A percentile compares a stretch with the other conserved stretches of the same genome.
Evolutionary conservation across 2,329 filamentous ascomycete species (phyloP).

Genomic region (Beauveria asiatica): DNA sequence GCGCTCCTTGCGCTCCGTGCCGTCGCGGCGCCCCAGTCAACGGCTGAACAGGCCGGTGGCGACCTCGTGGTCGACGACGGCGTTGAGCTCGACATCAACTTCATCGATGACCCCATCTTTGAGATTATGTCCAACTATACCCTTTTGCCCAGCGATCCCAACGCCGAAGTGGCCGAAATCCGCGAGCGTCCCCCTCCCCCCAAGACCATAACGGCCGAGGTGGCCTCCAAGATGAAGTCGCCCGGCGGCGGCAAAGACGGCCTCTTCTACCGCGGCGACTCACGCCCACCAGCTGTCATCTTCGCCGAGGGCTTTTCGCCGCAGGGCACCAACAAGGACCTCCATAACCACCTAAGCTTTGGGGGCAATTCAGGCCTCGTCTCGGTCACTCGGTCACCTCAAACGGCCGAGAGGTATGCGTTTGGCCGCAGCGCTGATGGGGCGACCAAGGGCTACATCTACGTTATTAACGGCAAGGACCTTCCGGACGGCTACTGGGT

Average conservation of each 20-base stretch:
- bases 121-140: background rate
- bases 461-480: background rate
- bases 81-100: background rate
- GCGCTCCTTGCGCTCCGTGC: background rate
- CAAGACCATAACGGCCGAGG: background rate
- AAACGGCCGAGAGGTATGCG: background rate
- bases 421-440: conserved; percentile 4
- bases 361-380: conserved; percentile 3
- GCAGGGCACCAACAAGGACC: conserved; percentile 1
- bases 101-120: background rate
- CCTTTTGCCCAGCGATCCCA: background rate
- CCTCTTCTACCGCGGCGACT: conserved; percentile 11
- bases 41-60: background rate
- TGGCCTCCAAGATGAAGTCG: background rate
- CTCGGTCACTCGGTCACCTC: background rate
- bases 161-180: background rate
- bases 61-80: background rate
- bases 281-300: background rate
- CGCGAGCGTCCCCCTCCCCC: background rate
- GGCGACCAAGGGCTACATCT: conserved; percentile 2
- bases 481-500: conserved; percentile 12
- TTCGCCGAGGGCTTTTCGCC: conserved; percentile 5
- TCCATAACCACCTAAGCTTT: conserved; percentile 2
- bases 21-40: background rate
- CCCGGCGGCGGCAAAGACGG: conserved; percentile 2